phyloP scores from a whole-genome alignment of 208 protist genomes.

The Strigomonas galati region DNA sequence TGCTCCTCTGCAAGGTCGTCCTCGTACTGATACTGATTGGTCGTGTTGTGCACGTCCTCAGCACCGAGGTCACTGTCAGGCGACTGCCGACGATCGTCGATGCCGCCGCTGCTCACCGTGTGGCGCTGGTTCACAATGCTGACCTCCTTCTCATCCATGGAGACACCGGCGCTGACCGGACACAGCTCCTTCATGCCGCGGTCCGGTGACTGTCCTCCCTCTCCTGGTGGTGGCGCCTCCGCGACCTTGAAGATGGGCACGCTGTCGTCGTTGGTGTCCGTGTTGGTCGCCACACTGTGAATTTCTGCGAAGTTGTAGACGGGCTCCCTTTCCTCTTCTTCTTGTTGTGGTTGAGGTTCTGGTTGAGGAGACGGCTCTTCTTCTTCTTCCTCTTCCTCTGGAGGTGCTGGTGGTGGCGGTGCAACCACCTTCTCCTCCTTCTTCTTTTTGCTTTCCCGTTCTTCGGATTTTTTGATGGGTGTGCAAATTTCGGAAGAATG shows the following conservation, averaged over 20 bases:
- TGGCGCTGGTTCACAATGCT: neutral
- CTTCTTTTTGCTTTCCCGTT: neutral
- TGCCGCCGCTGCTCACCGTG: neutral
- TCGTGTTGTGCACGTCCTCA: no score
- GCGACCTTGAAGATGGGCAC: neutral
- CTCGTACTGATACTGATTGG: no score
- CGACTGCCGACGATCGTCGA: no score
- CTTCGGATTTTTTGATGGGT: no score
- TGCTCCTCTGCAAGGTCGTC: no score
- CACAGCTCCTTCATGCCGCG: neutral
- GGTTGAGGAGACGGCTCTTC: neutral
- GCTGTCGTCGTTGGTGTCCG: slow-evolving; percentile 1
- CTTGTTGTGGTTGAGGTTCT: neutral
- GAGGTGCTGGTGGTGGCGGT: no score
- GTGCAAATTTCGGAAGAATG: neutral
- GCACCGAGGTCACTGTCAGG: no score
- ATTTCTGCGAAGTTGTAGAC: no score
- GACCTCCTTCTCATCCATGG: slow-evolving; percentile 8
- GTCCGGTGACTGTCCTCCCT: neutral
- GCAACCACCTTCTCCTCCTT: slow-evolving; percentile 2
- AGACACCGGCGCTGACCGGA: neutral
- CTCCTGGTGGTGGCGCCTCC: neutral
- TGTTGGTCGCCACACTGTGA: no score
- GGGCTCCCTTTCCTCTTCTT: neutral
- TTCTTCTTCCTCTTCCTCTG: neutral